Percentiles rank a stretch among this genome's conserved stretches.
These are phyloP conservation scores for Pisolithus microcarpus DNA, from an alignment of 768 basidiomycete genomes.

Conservation along the genomic window DNA sequence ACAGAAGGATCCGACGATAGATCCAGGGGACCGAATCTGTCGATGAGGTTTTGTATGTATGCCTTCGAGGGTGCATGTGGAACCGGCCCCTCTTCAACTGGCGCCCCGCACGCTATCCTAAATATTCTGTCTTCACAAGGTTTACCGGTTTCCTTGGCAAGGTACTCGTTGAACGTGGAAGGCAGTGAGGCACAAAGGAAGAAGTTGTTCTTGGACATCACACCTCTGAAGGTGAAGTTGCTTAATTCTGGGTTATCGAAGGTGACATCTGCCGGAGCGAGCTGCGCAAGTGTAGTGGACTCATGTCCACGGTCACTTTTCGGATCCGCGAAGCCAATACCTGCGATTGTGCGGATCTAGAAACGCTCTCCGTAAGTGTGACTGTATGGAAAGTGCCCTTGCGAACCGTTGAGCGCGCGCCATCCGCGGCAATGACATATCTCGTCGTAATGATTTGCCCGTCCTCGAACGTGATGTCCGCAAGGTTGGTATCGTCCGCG, in stretches of 20 bases:
- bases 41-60: conserved; percentile 38
- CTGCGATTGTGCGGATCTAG: conserved; percentile 38
- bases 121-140: conserved; percentile 19
- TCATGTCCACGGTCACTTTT: conserved; percentile 19
- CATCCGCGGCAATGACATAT: conserved; percentile 48
- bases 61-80: conserved; percentile 31
- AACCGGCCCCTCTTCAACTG: conserved; percentile 27
- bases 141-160: conserved; percentile 5
- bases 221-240: conserved; percentile 8
- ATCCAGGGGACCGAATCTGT: conserved; percentile 31
- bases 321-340: conserved; percentile 41
- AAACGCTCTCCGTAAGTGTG: neutral
- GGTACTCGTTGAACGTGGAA: conserved; percentile 14
- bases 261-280: conserved; percentile 42
- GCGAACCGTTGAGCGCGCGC: conserved; percentile 38
- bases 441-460: conserved; percentile 36
- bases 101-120: conserved; percentile 37
- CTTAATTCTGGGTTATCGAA: conserved; percentile 16
- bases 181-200: conserved; percentile 34
- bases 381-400: neutral
- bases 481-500: conserved; percentile 19
- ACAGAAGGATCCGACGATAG: conserved; percentile 30
- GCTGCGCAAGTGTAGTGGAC: conserved; percentile 28
- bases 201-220: conserved; percentile 25
- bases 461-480: conserved; percentile 39